phyloP scores from a whole-genome alignment of 352 stramenopile genomes.

The Phytophthora constricta region DNA sequence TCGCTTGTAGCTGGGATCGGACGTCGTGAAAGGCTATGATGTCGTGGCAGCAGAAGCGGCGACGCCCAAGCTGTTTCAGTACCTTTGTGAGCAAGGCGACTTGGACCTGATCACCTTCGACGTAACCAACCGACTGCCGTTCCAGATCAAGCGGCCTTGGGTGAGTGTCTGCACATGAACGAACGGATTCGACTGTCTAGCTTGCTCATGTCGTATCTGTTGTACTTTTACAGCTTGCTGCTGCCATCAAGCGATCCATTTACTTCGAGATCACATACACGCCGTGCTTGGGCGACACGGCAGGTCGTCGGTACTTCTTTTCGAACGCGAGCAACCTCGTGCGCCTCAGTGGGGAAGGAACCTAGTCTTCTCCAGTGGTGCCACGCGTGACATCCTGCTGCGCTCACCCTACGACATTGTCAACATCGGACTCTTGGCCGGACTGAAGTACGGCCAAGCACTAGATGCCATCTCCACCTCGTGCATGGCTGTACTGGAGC shows the following conservation, averaged over 20 bases:
- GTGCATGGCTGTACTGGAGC: constrained; percentile 59
- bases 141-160: constrained; percentile 79
- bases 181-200: constrained; percentile 1
- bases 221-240: constrained; percentile 51
- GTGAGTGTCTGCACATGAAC: constrained; percentile 48
- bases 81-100: constrained; percentile 77
- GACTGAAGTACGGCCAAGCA: constrained; percentile 73
- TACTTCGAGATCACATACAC: constrained; percentile 87
- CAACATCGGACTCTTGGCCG: constrained; percentile 78
- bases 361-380: constrained; percentile 75
- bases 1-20: constrained; percentile 47
- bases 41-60: constrained; percentile 74
- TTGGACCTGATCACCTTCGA: constrained; percentile 88
- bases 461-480: constrained; percentile 72
- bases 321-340: constrained; percentile 85
- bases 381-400: constrained; percentile 77
- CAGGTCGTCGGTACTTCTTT: constrained; percentile 85
- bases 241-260: constrained; percentile 73
- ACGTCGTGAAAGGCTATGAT: constrained; percentile 74
- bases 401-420: constrained; percentile 84
- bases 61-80: constrained; percentile 83
- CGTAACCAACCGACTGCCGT: constrained; percentile 77
- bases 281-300: constrained; percentile 76
- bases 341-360: constrained; percentile 73
- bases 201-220: background rate